Evolutionary conservation across 2,329 filamentous ascomycete genomes (phyloP).

Genomic region (Curvularia lunata): DNA sequence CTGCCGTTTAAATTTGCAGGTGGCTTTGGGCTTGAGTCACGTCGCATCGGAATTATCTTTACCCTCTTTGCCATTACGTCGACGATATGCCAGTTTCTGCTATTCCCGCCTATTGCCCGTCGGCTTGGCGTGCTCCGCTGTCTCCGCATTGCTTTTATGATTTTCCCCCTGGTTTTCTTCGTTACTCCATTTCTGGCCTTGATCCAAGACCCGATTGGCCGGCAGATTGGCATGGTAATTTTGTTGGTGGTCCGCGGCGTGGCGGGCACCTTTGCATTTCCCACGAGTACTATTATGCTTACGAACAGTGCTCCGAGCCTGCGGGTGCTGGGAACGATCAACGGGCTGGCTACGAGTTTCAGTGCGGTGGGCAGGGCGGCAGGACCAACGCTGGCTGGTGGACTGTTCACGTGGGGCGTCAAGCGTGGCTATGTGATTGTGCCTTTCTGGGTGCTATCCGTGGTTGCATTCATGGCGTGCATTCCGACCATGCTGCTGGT

Average conservation of each 20-base stretch:
- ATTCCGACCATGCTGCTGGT: slow-evolving; percentile 76
- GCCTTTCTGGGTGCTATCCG: slow-evolving; percentile 80
- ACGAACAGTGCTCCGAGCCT: slow-evolving; percentile 84
- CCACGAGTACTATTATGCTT: slow-evolving; percentile 85
- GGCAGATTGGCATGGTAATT: slow-evolving; percentile 66
- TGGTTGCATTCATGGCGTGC: slow-evolving; percentile 68
- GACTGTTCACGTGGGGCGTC: slow-evolving; percentile 77
- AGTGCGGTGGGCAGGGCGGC: slow-evolving; percentile 79
- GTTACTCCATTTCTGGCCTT: slow-evolving; percentile 82
- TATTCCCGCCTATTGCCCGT: slow-evolving; percentile 79
- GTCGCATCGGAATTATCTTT: slow-evolving; percentile 83
- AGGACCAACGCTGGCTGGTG: slow-evolving; percentile 77
- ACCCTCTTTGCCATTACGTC: slow-evolving; percentile 81
- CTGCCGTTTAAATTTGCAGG: slow-evolving; percentile 83
- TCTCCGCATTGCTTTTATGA: slow-evolving; percentile 69
- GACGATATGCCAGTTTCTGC: slow-evolving; percentile 81
- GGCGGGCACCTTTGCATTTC: slow-evolving; percentile 83
- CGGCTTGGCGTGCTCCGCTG: slow-evolving; percentile 76
- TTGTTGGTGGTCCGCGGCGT: slow-evolving; percentile 78
- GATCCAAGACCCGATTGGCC: slow-evolving; percentile 55
- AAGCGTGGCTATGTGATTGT: slow-evolving; percentile 76
- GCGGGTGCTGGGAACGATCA: slow-evolving; percentile 81
- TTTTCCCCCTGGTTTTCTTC: slow-evolving; percentile 78
- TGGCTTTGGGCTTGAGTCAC: slow-evolving; percentile 76
- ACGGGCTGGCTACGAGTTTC: slow-evolving; percentile 85